Conservation (phyloP, 2,329 filamentous ascomycete genomes). For the Pleoardoris graminearum region DNA sequence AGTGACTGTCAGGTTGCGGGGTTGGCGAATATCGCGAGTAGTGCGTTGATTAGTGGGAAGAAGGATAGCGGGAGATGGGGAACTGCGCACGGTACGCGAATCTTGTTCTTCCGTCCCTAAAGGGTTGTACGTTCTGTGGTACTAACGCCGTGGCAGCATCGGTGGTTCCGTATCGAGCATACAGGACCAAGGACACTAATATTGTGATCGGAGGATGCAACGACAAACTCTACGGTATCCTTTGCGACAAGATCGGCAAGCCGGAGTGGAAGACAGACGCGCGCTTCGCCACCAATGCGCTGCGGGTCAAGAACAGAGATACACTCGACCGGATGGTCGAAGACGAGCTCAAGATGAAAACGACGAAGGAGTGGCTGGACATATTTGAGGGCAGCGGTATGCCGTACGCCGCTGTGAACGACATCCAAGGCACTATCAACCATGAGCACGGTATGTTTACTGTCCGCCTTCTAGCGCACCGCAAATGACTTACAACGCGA, state of each 20-base stretch:
- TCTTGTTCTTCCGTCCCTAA: not conserved
- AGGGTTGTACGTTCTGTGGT: not conserved
- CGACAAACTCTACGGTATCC: slow-evolving; percentile 62
- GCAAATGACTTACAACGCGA: not conserved
- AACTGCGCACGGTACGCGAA: slow-evolving; percentile 78
- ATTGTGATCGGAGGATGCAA: slow-evolving; percentile 67
- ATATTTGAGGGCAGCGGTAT: slow-evolving; percentile 87
- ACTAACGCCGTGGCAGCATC: slow-evolving; percentile 62
- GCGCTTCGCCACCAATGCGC: slow-evolving; percentile 61
- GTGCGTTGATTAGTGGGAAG: slow-evolving; percentile 81
- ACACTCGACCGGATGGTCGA: slow-evolving; percentile 80
- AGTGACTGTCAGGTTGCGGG: slow-evolving; percentile 95
- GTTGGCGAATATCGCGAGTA: slow-evolving; percentile 88
- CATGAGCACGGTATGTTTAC: slow-evolving; percentile 72
- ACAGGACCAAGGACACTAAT: slow-evolving; percentile 64
- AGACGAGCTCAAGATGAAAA: slow-evolving; percentile 70
- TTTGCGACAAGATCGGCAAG: slow-evolving; percentile 60
- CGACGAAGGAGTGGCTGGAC: slow-evolving; percentile 84
- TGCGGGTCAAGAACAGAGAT: slow-evolving; percentile 68
- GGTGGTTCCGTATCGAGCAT: slow-evolving; percentile 92
- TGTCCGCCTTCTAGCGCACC: not conserved
- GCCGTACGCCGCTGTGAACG: slow-evolving; percentile 92
- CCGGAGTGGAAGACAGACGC: slow-evolving; percentile 61
- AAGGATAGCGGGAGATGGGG: slow-evolving; percentile 91
- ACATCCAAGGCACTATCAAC: slow-evolving; percentile 80